phyloP scores from a whole-genome alignment of 164 flowering plant genomes.

The Magnolia kwangsiensis region DNA sequence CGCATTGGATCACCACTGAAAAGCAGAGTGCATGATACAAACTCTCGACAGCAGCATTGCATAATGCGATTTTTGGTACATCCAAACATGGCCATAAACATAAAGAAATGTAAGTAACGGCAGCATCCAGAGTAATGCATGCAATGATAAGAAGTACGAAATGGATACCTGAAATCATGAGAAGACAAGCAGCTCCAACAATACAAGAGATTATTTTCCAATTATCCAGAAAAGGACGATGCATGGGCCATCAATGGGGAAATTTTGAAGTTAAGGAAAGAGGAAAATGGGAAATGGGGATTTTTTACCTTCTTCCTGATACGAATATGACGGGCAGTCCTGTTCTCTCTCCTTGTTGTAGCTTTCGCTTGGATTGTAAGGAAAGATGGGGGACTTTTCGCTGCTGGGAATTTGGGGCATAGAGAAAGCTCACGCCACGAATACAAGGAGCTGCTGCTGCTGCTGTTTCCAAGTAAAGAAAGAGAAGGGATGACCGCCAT shows the following conservation, averaged over 20 bases:
- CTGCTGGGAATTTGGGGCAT: conserved; percentile 9
- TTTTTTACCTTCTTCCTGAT: conserved; percentile 70
- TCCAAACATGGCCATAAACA: neutral
- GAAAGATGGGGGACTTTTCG: neutral
- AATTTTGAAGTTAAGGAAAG: neutral
- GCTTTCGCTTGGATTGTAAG: conserved; percentile 41
- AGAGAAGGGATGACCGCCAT: conserved; percentile 14
- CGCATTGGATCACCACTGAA: neutral
- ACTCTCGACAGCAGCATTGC: neutral
- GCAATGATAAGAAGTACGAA: neutral
- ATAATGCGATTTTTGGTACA: neutral
- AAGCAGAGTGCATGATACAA: neutral
- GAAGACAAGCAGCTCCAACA: no score
- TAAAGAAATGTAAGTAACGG: neutral
- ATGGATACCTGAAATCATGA: no score
- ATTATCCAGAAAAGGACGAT: no score
- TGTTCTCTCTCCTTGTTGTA: conserved; percentile 50
- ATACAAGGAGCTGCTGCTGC: conserved; percentile 8
- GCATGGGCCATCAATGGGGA: neutral
- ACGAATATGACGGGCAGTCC: conserved; percentile 73
- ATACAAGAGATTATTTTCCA: neutral
- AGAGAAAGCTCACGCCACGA: conserved; percentile 13
- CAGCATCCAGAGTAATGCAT: neutral
- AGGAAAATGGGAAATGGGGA: neutral
- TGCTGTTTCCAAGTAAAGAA: conserved; percentile 22